phyloP scores from a whole-genome alignment of 768 basidiomycete genomes.

The Trametes coccinea region DNA sequence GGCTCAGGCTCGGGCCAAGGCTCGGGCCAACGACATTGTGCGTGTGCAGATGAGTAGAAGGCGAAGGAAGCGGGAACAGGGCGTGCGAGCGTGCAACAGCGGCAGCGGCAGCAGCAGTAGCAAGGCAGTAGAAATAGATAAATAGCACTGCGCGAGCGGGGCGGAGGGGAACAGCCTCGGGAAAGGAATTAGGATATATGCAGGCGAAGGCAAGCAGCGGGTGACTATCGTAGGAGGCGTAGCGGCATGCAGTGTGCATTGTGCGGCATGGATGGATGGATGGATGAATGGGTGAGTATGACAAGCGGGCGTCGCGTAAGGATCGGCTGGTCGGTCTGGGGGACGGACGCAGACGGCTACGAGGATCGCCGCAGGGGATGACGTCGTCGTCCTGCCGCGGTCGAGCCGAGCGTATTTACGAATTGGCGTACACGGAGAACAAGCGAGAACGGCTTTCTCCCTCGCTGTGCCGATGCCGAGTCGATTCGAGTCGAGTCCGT shows the following conservation, averaged over 20 bases:
- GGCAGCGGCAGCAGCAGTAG: neutral
- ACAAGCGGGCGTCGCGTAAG: neutral
- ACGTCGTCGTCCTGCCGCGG: too few relatives aligned
- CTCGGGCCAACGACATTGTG: neutral
- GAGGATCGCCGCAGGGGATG: neutral
- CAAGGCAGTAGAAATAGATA: slow-evolving; percentile 7
- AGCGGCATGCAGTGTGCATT: neutral
- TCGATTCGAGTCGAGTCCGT: too few relatives aligned
- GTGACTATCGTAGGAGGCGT: slow-evolving; percentile 12
- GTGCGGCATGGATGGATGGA: neutral
- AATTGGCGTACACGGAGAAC: too few relatives aligned
- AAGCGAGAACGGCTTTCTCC: too few relatives aligned
- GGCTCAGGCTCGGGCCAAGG: neutral
- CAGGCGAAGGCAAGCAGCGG: slow-evolving; percentile 3
- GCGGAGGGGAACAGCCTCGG: neutral
- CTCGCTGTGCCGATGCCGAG: neutral
- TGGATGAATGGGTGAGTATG: neutral
- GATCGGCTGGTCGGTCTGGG: neutral
- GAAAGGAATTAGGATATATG: slow-evolving; percentile 25
- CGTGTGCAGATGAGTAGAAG: neutral
- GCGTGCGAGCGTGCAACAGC: neutral
- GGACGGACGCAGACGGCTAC: too few relatives aligned
- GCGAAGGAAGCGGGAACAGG: neutral
- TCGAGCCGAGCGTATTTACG: too few relatives aligned
- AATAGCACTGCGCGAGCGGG: slow-evolving; percentile 15